Evolutionary conservation across 1,139 yeast species (phyloP), one percentile per base, ranked within the genome.

Genomic region (Yarrowia galli): DNA sequence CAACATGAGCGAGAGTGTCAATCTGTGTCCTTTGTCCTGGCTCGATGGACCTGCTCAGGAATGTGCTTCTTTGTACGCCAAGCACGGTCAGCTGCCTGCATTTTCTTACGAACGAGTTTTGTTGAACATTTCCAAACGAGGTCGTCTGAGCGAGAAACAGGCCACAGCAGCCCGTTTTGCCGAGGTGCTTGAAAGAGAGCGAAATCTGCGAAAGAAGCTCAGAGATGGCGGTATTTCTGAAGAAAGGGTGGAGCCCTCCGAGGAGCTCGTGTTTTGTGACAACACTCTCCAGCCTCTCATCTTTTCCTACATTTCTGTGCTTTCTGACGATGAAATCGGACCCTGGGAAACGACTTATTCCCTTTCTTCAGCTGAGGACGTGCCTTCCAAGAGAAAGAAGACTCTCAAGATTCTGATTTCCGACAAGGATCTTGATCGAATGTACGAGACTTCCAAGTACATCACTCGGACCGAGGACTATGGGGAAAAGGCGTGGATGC

Each of bases 21-120:
- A 89, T 89, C 73, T 88, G 89, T 76, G 89, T 95, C 3, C 83
- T 89, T 23, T 89, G 16, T 89, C 88, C 68, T 91, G 96, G 96
- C 72, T 77, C 16, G 72, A 75, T 13, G 73, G 73, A 13, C 66
- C 66, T 67, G 79, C 79, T 12, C 67, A 69, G 28, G 73, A 74
- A 35, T 74, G 80, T 38, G 70, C 71, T 2, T 72, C 71, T 7
- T 67, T 76, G 5, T 79, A 78, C 69, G 72, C 72, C 22, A 54
- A 70, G 46, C 70, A 72, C 49, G 68, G 72, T 5, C 71, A 73
- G 28, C 73, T 72, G 20, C 79, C 80, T 2, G 80, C 79, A 9
- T 79, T 79, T 70, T 78, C 80, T 0, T 72, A 78, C 56, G 78
- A 78, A 8, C 74, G 74, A 36, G 64, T 78, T 49, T 67, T 79